Evolutionary conservation across 2,329 filamentous ascomycete genomes (phyloP).

Genomic region (Teratosphaeria destructans): DNA sequence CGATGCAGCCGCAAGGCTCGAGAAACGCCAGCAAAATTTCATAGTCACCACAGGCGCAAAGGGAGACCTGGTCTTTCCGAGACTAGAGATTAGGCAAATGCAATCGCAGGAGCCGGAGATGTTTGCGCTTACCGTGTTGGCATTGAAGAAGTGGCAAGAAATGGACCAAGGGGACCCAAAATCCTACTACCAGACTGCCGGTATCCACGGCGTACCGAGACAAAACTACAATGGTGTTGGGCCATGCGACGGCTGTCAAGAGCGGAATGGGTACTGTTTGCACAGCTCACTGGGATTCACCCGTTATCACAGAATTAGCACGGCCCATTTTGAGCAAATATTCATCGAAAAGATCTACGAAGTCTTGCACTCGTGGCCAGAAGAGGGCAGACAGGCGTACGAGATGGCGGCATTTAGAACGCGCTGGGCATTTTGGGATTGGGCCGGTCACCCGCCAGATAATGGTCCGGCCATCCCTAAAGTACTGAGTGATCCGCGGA

Average conservation of each 20-base stretch:
- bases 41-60: conserved; percentile 11
- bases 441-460: conserved; percentile 12
- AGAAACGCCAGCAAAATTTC: conserved; percentile 5
- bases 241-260: conserved; percentile 16
- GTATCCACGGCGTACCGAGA: conserved; percentile 24
- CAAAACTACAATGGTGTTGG: conserved; percentile 20
- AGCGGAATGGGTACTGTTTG: conserved; percentile 25
- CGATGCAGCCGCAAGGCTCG: conserved; percentile 4
- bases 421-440: conserved; percentile 21
- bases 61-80: conserved; percentile 11
- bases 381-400: conserved; percentile 13
- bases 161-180: conserved; percentile 8
- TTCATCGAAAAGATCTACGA: conserved; percentile 19
- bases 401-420: conserved; percentile 16
- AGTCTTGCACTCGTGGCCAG: conserved; percentile 3
- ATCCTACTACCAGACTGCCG: conserved; percentile 18
- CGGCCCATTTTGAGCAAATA: conserved; percentile 25
- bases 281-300: conserved; percentile 26
- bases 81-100: conserved; percentile 18
- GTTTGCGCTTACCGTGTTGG: conserved; percentile 16
- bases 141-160: conserved; percentile 14
- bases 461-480: conserved; percentile 15
- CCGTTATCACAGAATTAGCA: conserved; percentile 24
- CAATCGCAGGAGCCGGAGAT: conserved; percentile 12
- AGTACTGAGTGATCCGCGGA: conserved; percentile 12